Percentiles rank a stretch among this genome's conserved stretches.
These are phyloP conservation scores for Ceratocystiopsis brevicomis DNA, from an alignment of 2,329 filamentous ascomycete genomes.

Conservation along the genomic window DNA sequence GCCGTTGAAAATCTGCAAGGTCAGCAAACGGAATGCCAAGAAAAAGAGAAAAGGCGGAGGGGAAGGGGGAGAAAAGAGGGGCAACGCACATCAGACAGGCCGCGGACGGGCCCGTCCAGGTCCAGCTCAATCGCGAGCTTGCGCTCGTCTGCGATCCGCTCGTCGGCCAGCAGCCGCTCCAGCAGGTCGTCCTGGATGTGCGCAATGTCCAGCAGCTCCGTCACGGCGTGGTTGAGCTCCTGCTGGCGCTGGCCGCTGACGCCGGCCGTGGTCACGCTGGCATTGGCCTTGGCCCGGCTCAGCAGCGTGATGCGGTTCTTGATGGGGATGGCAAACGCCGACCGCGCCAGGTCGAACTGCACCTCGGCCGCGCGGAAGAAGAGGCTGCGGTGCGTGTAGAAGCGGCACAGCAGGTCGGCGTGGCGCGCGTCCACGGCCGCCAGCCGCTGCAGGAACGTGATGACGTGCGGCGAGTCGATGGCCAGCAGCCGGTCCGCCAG, in stretches of 20 bases:
- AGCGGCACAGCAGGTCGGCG: conserved; percentile 82
- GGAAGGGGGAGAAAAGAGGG: no score
- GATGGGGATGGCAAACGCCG: conserved; percentile 60
- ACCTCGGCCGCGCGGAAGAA: conserved; percentile 80
- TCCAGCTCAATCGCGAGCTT: conserved; percentile 43
- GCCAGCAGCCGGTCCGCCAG: conserved; percentile 73
- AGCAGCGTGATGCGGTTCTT: conserved; percentile 78
- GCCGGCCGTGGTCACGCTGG: conserved; percentile 61
- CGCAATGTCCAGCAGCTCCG: conserved; percentile 74
- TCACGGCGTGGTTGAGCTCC: conserved; percentile 65
- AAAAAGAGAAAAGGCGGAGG: background rate
- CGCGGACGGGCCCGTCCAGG: conserved; percentile 61
- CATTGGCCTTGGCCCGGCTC: conserved; percentile 79
- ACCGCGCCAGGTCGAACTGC: conserved; percentile 66
- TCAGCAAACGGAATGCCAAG: conserved; percentile 6
- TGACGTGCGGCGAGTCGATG: conserved; percentile 68
- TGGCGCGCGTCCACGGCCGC: conserved; percentile 54
- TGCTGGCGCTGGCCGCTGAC: conserved; percentile 68
- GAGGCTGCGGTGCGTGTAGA: conserved; percentile 66
- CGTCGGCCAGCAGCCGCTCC: conserved; percentile 55
- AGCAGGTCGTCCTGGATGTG: conserved; percentile 89
- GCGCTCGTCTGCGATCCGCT: conserved; percentile 44
- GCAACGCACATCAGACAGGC: conserved; percentile 57
- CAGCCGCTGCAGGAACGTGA: conserved; percentile 66
- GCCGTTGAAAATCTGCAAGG: conserved; percentile 61